Base-by-base conservation (phyloP, 2,329 filamentous ascomycete species). In the Penicillium frequentans region DNA sequence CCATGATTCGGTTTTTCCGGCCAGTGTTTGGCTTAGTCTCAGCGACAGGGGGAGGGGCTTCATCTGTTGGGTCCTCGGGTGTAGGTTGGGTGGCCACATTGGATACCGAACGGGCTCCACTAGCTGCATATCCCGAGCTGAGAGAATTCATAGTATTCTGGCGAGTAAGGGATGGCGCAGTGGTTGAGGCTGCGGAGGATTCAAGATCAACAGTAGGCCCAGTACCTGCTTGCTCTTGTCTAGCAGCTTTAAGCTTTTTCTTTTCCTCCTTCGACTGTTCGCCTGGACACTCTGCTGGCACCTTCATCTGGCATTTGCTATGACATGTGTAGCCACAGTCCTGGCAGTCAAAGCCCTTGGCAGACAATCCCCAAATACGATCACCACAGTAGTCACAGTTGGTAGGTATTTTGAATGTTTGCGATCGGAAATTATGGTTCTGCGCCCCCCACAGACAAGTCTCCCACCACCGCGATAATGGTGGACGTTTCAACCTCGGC, bases 271-370 rank as follows among this genome's bases (percentile, higher is more conserved):
- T 99, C 61, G 83, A 88, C 71, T 95, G 86, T 70, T 98, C 95
- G 49, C 95, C 95, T 0, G 95, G 95, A 70, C 95, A 99, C 71
- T 96, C 91, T 8, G 95, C 90, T 0, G 95, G 92, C 0, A 98
- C 95, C 76, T 98, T 99, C 89, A 99, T 95, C 79, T 99, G 91
- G 73, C 95, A 99, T 78, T 99, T 99, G 80, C 88, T 96, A 77
- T 99, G 95, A 71, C 95, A 99, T 2, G 93, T 97, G 77, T 97
- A 99, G 33, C 96, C 95, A 70, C 95, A 99, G 73, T 98, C 93
- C 65, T 90, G 86, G 70, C 95, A 99, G 72, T 96, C 93, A 70
- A 96, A 96, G 0, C 95, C 95, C 77, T 99, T 99, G 37, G 95
- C 93, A 29, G 91, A 96, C 42, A 99, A 76, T 0, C 95, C 95